Conservation (phyloP, 2,329 filamentous ascomycete genomes). For the Cladosporium sp. region DNA sequence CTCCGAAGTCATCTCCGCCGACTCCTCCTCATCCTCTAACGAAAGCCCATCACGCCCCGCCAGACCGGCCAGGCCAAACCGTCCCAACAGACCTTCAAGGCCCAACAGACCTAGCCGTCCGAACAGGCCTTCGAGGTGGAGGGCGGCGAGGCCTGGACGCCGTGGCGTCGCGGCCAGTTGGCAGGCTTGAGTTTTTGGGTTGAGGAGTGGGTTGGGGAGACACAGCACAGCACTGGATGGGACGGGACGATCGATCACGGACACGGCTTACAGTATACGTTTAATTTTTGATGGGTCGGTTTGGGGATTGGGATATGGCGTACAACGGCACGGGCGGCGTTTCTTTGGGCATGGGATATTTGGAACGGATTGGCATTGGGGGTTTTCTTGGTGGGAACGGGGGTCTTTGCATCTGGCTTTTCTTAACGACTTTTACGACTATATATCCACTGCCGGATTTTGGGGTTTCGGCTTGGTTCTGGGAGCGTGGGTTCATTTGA, state of each 20-base stretch:
- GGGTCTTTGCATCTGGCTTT: no score
- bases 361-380: not conserved
- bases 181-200: not conserved
- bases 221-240: no score
- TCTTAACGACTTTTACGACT: conserved; percentile 4
- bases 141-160: not conserved
- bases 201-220: not conserved
- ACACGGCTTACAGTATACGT: conserved; percentile 12
- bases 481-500: no score
- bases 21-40: not conserved
- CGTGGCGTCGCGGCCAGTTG: not conserved
- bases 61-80: not conserved
- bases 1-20: not conserved
- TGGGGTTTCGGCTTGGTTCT: no score
- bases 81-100: not conserved
- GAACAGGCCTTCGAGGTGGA: not conserved
- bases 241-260: not conserved
- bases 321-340: not conserved
- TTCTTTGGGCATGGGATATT: conserved; percentile 1
- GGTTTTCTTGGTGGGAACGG: no score
- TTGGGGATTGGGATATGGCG: not conserved
- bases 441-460: conserved; percentile 1
- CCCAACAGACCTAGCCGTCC: not conserved
- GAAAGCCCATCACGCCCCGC: not conserved
- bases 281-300: not conserved